Evolutionary conservation across 192 early-diverging fungal species (phyloP).

Genomic region (Thamnidium elegans): DNA sequence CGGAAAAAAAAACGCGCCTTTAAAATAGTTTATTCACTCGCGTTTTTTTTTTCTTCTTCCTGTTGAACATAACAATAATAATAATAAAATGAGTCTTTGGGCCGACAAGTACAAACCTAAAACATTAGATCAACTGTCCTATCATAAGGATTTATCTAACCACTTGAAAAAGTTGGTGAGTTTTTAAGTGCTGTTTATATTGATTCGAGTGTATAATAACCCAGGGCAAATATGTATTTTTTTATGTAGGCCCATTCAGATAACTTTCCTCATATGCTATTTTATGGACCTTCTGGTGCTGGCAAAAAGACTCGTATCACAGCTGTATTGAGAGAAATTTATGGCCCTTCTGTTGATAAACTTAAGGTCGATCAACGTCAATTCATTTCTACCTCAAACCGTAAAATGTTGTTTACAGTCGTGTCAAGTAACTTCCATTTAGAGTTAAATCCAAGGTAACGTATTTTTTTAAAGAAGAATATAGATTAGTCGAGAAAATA

Average conservation of each 20-base stretch:
- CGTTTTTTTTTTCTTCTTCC: neutral
- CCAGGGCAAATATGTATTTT: neutral
- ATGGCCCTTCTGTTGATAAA: conserved; percentile 88
- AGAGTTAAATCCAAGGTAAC: conserved; percentile 90
- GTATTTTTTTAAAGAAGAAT: neutral
- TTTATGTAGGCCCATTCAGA: conserved; percentile 51
- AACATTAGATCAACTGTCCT: conserved; percentile 79
- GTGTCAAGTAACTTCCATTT: conserved; percentile 95
- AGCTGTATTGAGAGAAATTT: conserved; percentile 83
- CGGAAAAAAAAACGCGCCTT: neutral
- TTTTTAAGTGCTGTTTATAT: too few species aligned
- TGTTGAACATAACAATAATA: neutral
- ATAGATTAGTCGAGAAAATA: neutral
- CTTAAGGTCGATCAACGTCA: conserved; percentile 88
- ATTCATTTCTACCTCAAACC: conserved; percentile 80
- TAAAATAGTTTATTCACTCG: neutral
- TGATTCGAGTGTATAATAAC: neutral
- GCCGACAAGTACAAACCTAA: conserved; percentile 92
- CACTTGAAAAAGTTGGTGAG: conserved; percentile 75
- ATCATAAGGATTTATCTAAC: conserved; percentile 70
- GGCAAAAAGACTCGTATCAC: conserved; percentile 96
- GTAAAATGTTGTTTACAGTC: conserved; percentile 84
- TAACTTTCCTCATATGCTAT: conserved; percentile 93
- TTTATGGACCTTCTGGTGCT: conserved; percentile 94
- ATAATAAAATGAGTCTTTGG: conserved; percentile 69